phyloP scores from a whole-genome alignment of 2,329 filamentous ascomycete species.

The Cladosporium sp. region DNA sequence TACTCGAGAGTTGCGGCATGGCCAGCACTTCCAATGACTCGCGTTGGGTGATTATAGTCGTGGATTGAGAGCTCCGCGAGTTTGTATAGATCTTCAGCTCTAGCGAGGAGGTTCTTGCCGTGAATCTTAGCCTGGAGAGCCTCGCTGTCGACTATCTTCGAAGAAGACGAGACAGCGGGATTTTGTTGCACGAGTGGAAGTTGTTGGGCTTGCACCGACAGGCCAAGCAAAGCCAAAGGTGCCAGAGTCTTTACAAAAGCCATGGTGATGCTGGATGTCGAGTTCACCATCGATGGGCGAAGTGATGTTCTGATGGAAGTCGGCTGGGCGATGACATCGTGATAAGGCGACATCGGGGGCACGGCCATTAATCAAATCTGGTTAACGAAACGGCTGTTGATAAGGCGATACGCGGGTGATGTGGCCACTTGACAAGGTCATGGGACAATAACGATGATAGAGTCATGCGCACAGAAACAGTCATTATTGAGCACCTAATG shows the following conservation, averaged over 20 bases:
- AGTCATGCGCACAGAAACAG: too few relatives aligned
- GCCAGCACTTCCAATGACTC: conserved; percentile 37
- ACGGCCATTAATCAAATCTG: background rate
- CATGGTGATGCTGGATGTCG: background rate
- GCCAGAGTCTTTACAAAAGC: background rate
- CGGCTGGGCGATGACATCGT: conserved; percentile 2
- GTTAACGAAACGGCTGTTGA: background rate
- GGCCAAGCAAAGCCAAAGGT: background rate
- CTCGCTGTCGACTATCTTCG: conserved; percentile 30
- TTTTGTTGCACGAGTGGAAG: conserved; percentile 10
- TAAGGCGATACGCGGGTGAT: background rate
- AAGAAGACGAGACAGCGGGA: background rate
- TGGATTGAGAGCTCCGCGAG: conserved; percentile 57
- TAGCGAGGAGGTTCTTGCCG: conserved; percentile 52
- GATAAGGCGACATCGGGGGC: conserved; percentile 1
- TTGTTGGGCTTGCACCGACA: conserved; percentile 5
- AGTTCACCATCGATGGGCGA: background rate
- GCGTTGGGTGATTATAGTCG: conserved; percentile 64
- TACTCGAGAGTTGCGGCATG: conserved; percentile 38
- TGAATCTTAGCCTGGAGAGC: conserved; percentile 56
- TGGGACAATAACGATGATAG: too few relatives aligned
- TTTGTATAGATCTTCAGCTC: conserved; percentile 58
- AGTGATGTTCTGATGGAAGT: background rate
- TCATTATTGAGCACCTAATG: too few relatives aligned
- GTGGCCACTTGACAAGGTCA: too few relatives aligned